phyloP scores from a whole-genome alignment of 108 stramenopile genomes.

The Cylindrotheca closterium region DNA sequence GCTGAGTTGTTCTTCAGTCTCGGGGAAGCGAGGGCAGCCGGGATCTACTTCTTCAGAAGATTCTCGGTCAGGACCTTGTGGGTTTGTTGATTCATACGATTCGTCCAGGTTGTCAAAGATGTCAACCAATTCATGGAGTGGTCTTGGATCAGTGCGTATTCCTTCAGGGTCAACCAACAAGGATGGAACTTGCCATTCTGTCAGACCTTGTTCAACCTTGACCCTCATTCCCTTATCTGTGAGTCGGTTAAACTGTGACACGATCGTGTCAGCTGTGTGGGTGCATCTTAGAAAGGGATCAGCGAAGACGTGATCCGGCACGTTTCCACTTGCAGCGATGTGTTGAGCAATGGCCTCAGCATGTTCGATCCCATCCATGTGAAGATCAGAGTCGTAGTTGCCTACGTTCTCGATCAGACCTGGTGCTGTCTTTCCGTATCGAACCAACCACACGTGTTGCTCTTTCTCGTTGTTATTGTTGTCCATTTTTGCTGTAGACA shows the following conservation, averaged over 20 bases:
- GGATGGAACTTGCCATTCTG: slow-evolving; percentile 77
- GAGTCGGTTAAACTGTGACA: slow-evolving; percentile 11
- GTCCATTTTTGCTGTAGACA: too few relatives aligned
- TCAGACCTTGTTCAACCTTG: slow-evolving; percentile 61
- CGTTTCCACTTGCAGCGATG: background rate
- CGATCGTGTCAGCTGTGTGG: slow-evolving; percentile 69
- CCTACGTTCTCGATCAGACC: background rate
- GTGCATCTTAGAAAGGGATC: slow-evolving; percentile 57
- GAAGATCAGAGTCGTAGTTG: background rate
- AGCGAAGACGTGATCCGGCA: slow-evolving; percentile 51
- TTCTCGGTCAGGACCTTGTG: slow-evolving; percentile 10
- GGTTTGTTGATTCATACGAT: slow-evolving; percentile 51
- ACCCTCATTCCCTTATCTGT: slow-evolving; percentile 3
- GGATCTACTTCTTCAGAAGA: slow-evolving; percentile 25
- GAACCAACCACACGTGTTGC: background rate
- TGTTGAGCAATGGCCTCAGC: background rate
- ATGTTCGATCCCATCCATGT: background rate
- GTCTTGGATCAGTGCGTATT: slow-evolving; percentile 40
- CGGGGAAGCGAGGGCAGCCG: slow-evolving; percentile 46
- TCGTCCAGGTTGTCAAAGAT: slow-evolving; percentile 43
- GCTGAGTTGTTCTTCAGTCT: slow-evolving; percentile 58
- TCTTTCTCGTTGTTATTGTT: too few relatives aligned
- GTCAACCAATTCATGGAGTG: slow-evolving; percentile 37
- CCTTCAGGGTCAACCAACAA: slow-evolving; percentile 61
- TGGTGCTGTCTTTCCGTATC: background rate